Evolutionary conservation across 495 filamentous ascomycete genomes (phyloP).

Genomic region (Lindgomyces ingoldianus): DNA sequence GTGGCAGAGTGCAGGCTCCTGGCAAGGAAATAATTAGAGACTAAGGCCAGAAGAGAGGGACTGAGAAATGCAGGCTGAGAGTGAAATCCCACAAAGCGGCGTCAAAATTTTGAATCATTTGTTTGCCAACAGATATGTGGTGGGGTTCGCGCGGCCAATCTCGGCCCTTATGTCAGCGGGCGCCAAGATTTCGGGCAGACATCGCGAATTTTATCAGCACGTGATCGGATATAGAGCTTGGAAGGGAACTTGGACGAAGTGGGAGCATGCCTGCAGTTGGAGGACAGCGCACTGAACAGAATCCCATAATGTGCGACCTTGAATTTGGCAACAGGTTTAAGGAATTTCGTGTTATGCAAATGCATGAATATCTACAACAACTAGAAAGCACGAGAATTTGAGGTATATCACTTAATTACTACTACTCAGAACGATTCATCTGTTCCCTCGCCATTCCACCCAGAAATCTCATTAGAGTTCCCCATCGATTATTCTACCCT

Average conservation of each 20-base stretch:
- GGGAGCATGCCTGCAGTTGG: too few relatives aligned
- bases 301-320: background rate
- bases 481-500: background rate
- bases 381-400: too few relatives aligned
- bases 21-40: background rate
- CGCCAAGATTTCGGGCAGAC: background rate
- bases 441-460: background rate
- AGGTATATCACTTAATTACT: conserved; percentile 8
- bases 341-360: too few relatives aligned
- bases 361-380: too few relatives aligned
- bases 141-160: background rate
- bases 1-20: background rate
- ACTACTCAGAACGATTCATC: background rate
- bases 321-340: background rate
- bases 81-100: conserved; percentile 11
- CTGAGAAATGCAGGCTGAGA: background rate
- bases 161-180: background rate
- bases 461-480: background rate
- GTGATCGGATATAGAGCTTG: too few relatives aligned
- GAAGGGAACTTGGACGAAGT: too few relatives aligned
- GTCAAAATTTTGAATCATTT: conserved; percentile 12
- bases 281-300: too few relatives aligned
- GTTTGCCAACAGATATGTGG: background rate
- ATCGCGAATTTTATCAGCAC: too few relatives aligned
- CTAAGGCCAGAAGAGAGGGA: background rate